Percentiles rank a stretch among this genome's conserved stretches.
Evolutionary conservation across 2,329 filamentous ascomycete species (phyloP).

Genomic region (Escovopsis sp.): DNA sequence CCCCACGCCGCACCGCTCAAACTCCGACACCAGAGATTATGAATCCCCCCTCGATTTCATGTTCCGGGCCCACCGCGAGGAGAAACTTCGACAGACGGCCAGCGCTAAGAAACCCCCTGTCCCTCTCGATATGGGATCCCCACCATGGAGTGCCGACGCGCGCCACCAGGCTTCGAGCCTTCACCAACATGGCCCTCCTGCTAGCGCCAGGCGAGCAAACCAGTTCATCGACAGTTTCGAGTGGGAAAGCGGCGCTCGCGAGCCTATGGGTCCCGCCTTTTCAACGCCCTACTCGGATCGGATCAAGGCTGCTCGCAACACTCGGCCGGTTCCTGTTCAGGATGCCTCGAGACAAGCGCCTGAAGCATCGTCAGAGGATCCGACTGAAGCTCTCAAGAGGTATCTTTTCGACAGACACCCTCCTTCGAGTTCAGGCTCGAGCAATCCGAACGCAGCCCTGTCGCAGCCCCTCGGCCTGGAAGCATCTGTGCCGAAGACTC

Average conservation of each 20-base stretch:
- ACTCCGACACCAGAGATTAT: slow-evolving; percentile 19
- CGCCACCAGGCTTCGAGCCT: slow-evolving; percentile 9
- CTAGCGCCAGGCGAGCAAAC: slow-evolving; percentile 9
- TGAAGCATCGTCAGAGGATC: slow-evolving; percentile 12
- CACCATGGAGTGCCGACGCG: slow-evolving; percentile 20
- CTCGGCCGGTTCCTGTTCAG: slow-evolving; percentile 8
- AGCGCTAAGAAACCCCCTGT: slow-evolving; percentile 25
- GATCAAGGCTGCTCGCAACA: slow-evolving; percentile 37
- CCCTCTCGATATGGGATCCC: slow-evolving; percentile 36
- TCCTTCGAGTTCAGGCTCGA: slow-evolving; percentile 4
- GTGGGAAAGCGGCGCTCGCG: slow-evolving; percentile 42
- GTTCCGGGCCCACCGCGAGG: slow-evolving; percentile 73
- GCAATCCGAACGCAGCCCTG: no score
- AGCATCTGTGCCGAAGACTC: slow-evolving; percentile 1
- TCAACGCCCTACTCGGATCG: slow-evolving; percentile 50
- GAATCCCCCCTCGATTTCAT: slow-evolving; percentile 79
- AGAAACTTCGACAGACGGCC: slow-evolving; percentile 44
- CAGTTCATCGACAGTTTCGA: slow-evolving; percentile 29
- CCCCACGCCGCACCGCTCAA: slow-evolving; percentile 26
- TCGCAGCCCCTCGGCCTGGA: background rate
- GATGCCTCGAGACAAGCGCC: slow-evolving; percentile 5
- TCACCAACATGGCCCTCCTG: slow-evolving; percentile 13
- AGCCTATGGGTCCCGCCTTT: slow-evolving; percentile 48
- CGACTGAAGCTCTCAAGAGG: slow-evolving; percentile 37
- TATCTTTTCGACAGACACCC: slow-evolving; percentile 34